Conservation (phyloP, 2,329 filamentous ascomycete species). For the Colletotrichum musae region DNA sequence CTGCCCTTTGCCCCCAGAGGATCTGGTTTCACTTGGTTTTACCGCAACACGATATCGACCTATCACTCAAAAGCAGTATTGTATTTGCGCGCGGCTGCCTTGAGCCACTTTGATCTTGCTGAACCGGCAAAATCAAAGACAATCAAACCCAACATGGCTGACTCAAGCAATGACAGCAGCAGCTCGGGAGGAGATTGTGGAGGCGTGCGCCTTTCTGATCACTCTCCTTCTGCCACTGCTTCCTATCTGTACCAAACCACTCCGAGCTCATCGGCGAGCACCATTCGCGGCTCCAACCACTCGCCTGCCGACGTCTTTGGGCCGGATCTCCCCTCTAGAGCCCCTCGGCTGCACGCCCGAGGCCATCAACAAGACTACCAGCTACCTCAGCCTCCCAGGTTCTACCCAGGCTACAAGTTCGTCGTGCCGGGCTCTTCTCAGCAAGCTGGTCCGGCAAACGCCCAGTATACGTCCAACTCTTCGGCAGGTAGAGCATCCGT, state of each 20-base stretch:
- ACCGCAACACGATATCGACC: neutral
- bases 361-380: constrained; percentile 18
- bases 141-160: constrained; percentile 12
- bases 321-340: constrained; percentile 10
- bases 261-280: constrained; percentile 23
- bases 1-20: neutral
- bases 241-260: constrained; percentile 9
- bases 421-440: constrained; percentile 7
- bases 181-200: constrained; percentile 18
- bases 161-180: constrained; percentile 20
- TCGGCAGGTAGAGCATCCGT: constrained; percentile 19
- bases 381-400: constrained; percentile 28
- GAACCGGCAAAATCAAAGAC: neutral
- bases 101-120: neutral
- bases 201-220: constrained; percentile 36
- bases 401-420: constrained; percentile 11
- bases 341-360: constrained; percentile 7
- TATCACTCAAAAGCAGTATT: neutral
- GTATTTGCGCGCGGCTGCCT: neutral
- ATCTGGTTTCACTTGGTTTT: neutral
- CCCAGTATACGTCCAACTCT: neutral
- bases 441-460: neutral
- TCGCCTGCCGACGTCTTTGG: constrained; percentile 35
- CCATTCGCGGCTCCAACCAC: constrained; percentile 20
- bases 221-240: constrained; percentile 19